These are phyloP conservation scores for Fennellomyces sp. DNA, from an alignment of 371 early-diverging fungal genomes.

Conservation along the genomic window DNA sequence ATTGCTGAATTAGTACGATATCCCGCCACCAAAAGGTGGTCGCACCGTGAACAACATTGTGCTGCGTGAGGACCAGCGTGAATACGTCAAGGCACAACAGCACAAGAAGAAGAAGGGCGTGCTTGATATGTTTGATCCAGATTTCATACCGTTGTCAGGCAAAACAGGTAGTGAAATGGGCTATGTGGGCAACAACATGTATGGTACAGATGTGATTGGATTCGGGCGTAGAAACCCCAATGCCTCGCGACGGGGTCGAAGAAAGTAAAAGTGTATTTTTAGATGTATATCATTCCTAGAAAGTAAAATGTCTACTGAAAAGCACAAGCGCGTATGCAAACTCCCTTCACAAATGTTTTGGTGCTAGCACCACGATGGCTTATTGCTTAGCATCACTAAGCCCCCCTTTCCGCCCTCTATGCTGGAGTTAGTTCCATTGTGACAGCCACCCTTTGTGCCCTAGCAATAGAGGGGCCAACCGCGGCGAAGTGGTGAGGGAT, in stretches of 20 bases:
- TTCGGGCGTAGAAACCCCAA: constrained; percentile 92
- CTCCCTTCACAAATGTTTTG: too few relatives aligned
- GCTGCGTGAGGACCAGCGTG: constrained; percentile 91
- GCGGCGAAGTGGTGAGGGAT: too few relatives aligned
- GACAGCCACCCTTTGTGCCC: too few relatives aligned
- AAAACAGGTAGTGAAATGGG: constrained; percentile 51
- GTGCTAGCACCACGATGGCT: too few relatives aligned
- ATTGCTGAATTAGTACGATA: constrained; percentile 61
- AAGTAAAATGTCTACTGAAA: too few relatives aligned
- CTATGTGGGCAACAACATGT: constrained; percentile 54
- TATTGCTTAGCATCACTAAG: too few relatives aligned
- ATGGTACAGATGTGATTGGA: constrained; percentile 77
- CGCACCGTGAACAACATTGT: constrained; percentile 78
- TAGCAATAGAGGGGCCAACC: too few relatives aligned
- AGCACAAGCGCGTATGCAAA: too few relatives aligned
- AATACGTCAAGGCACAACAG: constrained; percentile 69
- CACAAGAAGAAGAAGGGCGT: constrained; percentile 56
- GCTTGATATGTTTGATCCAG: constrained; percentile 77
- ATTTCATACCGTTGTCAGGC: constrained; percentile 69
- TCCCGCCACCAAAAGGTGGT: constrained; percentile 88
- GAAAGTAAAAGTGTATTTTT: constrained; percentile 7
- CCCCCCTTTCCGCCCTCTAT: too few relatives aligned
- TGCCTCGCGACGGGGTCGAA: constrained; percentile 23
- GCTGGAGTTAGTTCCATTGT: too few relatives aligned
- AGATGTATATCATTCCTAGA: too few relatives aligned